Evolutionary conservation across 2,329 filamentous ascomycete genomes (phyloP).

Genomic region (Paecilomyces sp.): DNA sequence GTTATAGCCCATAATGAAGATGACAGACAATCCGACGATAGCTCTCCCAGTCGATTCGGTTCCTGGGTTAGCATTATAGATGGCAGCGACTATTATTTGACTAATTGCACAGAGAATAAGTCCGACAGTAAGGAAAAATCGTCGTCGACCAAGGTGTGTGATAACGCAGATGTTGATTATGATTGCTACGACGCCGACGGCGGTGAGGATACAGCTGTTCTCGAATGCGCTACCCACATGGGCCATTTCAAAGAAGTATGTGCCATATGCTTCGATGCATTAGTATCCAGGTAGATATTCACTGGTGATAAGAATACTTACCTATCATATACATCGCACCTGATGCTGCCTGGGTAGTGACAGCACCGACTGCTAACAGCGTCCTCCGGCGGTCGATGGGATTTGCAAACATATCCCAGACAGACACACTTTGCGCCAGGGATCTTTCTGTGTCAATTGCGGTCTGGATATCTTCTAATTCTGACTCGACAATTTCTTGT

Average conservation of each 20-base stretch:
- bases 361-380: constrained; percentile 39
- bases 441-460: constrained; percentile 29
- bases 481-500: constrained; percentile 21
- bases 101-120: constrained; percentile 47
- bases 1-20: constrained; percentile 51
- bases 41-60: constrained; percentile 22
- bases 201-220: constrained; percentile 50
- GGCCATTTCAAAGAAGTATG: constrained; percentile 57
- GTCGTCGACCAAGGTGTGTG: constrained; percentile 46
- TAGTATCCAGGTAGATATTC: background rate
- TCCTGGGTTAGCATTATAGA: constrained; percentile 41
- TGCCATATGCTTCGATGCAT: constrained; percentile 41
- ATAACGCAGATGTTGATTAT: constrained; percentile 48
- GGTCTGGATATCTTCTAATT: constrained; percentile 26
- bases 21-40: constrained; percentile 46
- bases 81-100: constrained; percentile 48
- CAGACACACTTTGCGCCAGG: constrained; percentile 24
- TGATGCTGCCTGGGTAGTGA: constrained; percentile 47
- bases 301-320: constrained; percentile 12
- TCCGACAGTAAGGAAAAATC: constrained; percentile 47
- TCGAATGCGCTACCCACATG: constrained; percentile 49
- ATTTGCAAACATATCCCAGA: constrained; percentile 45
- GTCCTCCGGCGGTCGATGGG: constrained; percentile 48
- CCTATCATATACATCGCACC: constrained; percentile 53
- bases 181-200: constrained; percentile 50